These are phyloP conservation scores for Sugiyamaella paludigena DNA, from an alignment of 1,139 yeast genomes.

Conservation along the genomic window DNA sequence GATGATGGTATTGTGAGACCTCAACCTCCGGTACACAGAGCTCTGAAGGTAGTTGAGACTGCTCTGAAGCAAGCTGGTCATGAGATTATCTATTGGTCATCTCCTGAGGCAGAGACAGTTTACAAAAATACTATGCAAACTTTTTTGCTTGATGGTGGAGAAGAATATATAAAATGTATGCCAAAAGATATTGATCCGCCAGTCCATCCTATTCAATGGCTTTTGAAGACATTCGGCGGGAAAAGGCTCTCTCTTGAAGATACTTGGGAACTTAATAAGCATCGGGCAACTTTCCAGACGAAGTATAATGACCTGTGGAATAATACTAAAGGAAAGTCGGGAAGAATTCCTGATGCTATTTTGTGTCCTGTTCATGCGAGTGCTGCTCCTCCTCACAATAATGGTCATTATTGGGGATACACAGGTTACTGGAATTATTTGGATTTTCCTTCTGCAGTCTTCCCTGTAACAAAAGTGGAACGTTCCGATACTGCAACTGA, in stretches of 20 bases:
- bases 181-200: neutral
- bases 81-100: slow-evolving; percentile 38
- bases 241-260: neutral
- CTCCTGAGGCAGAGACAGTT: slow-evolving; percentile 1
- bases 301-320: neutral
- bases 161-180: neutral
- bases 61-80: slow-evolving; percentile 40
- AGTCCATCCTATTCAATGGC: neutral
- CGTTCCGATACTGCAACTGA: neutral
- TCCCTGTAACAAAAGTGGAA: neutral
- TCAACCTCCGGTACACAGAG: slow-evolving; percentile 11
- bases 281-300: neutral
- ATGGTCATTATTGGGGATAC: neutral
- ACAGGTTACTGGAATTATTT: neutral
- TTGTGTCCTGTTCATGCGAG: neutral
- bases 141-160: slow-evolving; percentile 6
- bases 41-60: slow-evolving; percentile 2
- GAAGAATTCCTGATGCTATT: neutral
- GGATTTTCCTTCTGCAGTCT: neutral
- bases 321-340: neutral
- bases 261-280: neutral
- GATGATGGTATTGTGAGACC: slow-evolving; percentile 18
- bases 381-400: neutral
- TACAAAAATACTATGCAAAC: slow-evolving; percentile 7
- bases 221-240: neutral